Percentiles rank a stretch among this genome's conserved stretches.
These are phyloP conservation scores for Apiospora pterosperma DNA, from an alignment of 2,329 filamentous ascomycete species.

Conservation along the genomic window DNA sequence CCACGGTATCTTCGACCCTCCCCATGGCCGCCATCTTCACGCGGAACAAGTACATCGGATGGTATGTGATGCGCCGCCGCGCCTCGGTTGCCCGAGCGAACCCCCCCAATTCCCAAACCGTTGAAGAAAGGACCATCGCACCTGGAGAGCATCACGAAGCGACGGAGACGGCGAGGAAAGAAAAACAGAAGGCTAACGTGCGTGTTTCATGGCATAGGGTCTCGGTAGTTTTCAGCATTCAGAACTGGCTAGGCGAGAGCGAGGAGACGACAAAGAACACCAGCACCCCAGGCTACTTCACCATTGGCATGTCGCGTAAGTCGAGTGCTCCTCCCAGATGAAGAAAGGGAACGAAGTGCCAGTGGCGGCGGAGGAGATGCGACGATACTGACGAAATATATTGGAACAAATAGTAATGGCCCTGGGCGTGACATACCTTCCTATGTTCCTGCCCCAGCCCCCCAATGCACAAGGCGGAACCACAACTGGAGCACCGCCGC, in stretches of 20 bases:
- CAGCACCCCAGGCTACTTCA: conserved; percentile 67
- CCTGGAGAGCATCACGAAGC: neutral
- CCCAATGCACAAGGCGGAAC: conserved; percentile 25
- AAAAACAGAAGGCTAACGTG: neutral
- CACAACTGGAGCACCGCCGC: conserved; percentile 29
- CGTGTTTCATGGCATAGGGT: conserved; percentile 45
- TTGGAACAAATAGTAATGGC: conserved; percentile 49
- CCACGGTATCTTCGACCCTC: conserved; percentile 71
- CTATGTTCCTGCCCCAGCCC: conserved; percentile 45
- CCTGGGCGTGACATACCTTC: conserved; percentile 49
- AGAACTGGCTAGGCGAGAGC: conserved; percentile 76
- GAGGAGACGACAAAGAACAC: conserved; percentile 61
- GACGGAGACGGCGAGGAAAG: neutral
- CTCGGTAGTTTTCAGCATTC: conserved; percentile 69
- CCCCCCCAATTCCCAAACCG: neutral
- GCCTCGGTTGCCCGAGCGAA: neutral
- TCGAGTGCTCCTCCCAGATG: conserved; percentile 16
- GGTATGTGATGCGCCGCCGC: conserved; percentile 36
- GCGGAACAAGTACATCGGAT: conserved; percentile 76
- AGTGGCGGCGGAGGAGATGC: neutral
- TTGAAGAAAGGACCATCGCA: neutral
- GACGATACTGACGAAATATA: neutral
- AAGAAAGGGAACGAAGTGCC: neutral
- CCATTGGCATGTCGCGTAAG: conserved; percentile 75
- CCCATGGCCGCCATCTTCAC: conserved; percentile 97